Evolutionary conservation across 2,329 filamentous ascomycete species (phyloP).

Genomic region (Septoria petroselini): DNA sequence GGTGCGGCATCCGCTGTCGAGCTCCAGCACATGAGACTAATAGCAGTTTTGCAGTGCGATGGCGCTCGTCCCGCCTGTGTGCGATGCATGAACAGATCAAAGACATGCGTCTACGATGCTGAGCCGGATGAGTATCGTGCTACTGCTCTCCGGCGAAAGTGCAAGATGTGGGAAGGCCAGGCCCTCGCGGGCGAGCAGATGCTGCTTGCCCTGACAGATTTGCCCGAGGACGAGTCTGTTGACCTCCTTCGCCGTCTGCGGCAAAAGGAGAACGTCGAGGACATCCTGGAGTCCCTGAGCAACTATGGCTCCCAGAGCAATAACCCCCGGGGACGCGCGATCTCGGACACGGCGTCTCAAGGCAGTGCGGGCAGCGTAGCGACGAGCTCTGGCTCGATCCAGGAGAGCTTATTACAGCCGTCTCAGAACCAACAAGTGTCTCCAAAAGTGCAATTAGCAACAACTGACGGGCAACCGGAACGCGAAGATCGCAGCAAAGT

Average conservation of each 20-base stretch:
- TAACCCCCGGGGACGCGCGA: too few species aligned
- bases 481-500: too few species aligned
- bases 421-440: too few species aligned
- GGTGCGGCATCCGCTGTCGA: not conserved
- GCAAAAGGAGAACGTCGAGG: not conserved
- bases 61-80: constrained; percentile 6
- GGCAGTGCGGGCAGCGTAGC: too few species aligned
- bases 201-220: not conserved
- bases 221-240: constrained; percentile 1
- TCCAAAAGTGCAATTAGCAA: too few species aligned
- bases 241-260: constrained; percentile 2
- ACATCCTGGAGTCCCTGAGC: not conserved
- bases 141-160: constrained; percentile 3
- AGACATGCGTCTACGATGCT: constrained; percentile 6
- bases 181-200: constrained; percentile 1
- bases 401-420: too few species aligned
- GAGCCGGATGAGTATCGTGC: constrained; percentile 11
- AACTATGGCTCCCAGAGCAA: too few species aligned
- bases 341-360: too few species aligned
- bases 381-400: too few species aligned
- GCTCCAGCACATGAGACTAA: too few species aligned
- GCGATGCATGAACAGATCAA: constrained; percentile 2
- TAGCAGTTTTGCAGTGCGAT: constrained; percentile 1
- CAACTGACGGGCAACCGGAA: too few species aligned
- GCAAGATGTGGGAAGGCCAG: constrained; percentile 2